Percentiles rank a stretch among this genome's conserved stretches.
Conservation (phyloP, 768 basidiomycete species). For the Cubamyces sp. region DNA sequence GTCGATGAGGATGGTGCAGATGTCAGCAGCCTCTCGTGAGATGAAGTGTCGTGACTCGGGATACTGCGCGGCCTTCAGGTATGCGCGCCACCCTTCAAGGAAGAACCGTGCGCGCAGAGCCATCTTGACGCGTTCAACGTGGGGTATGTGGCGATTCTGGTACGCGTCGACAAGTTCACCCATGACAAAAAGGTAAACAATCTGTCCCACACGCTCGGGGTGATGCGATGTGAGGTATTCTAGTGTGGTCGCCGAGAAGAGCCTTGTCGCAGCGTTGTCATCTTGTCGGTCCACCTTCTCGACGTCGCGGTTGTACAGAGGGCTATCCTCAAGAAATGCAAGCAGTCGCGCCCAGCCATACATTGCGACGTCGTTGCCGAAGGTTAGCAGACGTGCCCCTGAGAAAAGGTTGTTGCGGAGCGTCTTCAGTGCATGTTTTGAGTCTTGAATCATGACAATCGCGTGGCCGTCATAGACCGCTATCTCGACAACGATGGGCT, state of each 20-base stretch:
- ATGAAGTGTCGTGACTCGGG: conserved; percentile 33
- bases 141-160: conserved; percentile 33
- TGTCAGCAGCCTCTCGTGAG: conserved; percentile 41
- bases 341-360: conserved; percentile 6
- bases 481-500: neutral
- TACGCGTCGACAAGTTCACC: conserved; percentile 34
- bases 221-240: conserved; percentile 27
- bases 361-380: conserved; percentile 33
- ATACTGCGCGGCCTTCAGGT: conserved; percentile 33
- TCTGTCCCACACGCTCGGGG: conserved; percentile 33
- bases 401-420: conserved; percentile 40
- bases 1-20: conserved; percentile 35
- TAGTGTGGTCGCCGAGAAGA: conserved; percentile 43
- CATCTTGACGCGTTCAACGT: conserved; percentile 31
- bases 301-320: conserved; percentile 40
- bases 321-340: conserved; percentile 21
- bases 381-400: conserved; percentile 34
- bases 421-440: conserved; percentile 43
- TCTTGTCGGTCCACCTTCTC: conserved; percentile 48
- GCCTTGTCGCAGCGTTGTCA: conserved; percentile 44
- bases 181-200: conserved; percentile 42
- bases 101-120: conserved; percentile 31
- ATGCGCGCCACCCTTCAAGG: conserved; percentile 31
- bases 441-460: conserved; percentile 40
- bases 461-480: conserved; percentile 23